Evolutionary conservation across 352 stramenopile species (phyloP), one percentile per base, ranked within the genome.

Genomic region (Globisporangium viniferum): DNA sequence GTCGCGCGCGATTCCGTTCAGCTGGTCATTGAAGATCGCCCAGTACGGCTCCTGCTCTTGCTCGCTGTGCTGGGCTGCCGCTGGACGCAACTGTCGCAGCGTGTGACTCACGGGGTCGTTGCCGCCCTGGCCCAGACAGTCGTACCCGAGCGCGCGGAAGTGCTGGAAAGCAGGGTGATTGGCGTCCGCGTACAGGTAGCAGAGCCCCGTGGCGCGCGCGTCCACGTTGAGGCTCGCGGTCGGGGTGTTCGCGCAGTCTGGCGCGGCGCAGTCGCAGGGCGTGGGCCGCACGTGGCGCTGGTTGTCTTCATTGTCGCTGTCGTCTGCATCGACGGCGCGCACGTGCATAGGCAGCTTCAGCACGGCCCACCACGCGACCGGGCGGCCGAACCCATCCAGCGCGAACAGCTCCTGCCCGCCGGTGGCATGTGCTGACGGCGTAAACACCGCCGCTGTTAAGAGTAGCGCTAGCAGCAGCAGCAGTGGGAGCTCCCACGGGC

Each of bases 181-280:
- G 2, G 84, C 76, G 72, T 94, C 86, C 3, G 84, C 86, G 66
- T 94, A 94, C 27, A 94, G 70, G 61, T 94, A 94, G 73, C 86
- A 94, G 18, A 94, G 82, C 0, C 86, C 86, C 33, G 76, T 60
- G 3, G 80, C 77, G 54, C 86, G 74, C n/a, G 73, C 54, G 2
- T 65, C 70, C 31, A 71, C 69, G 31, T 82, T 59, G 35, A 78
- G 76, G 3, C 59, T 39, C 3, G 74, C 66, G 0, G 78, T 91
- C 1, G 76, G 56, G 8, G 89, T 78, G 33, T 88, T 83, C 35
- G 71, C 65, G 66, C 86, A 94, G 60, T 80, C 62, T 0, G 86
- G 84, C 3, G 76, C 68, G 5, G 74, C 59, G 69, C 86, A 94
- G 69, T 92, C 82, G 70, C 86, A 94, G 12, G 84, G 82, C 35